Evolutionary conservation across 2,329 filamentous ascomycete genomes (phyloP), one percentile per base, ranked within the genome.

Genomic region (Colletotrichum sp.): DNA sequence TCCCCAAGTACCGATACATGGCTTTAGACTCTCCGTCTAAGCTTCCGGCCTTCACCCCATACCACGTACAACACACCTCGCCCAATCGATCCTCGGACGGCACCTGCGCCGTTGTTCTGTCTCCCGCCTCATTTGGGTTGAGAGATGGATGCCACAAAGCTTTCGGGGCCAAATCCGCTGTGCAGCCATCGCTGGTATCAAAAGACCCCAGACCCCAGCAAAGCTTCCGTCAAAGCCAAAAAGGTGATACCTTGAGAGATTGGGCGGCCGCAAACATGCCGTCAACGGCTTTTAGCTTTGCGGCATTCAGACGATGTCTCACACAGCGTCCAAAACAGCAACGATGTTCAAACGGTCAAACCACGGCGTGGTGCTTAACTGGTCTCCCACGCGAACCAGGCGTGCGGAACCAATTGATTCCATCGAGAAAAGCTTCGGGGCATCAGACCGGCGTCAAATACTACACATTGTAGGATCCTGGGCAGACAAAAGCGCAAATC

Each of bases 221-320:
- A 57, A 72, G 52, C 21, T 36, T 73, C 30, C 16, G 26, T 59
- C 18, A 21, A 57, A 24, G 15, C 59, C 59, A 62, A 70, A n/a
- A 52, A 59, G 44, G 34, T 9, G 21, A 24, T 36, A 16, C 49
- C 30, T 57, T 39, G 21, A 36, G 36, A 63, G 59, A 21, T 65
- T 64, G 21, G 44, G 70, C 60, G 57, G 15, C 64, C 32, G 59
- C 36, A 36, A 28, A 65, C 57, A 65, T 62, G 70, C 70, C 70
- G 55, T 69, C 73, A 76, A 73, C 70, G 73, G 73, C 57, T 76
- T 75, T 69, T 73, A 52, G 70, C 73, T 65, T 76, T 44, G 70
- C 16, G 24, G 64, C 28, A 44, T 60, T 65, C 57, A 52, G 70
- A 73, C 70, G 70, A 69, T 76, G 73, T 76, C 70, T 76, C 73